Conservation (phyloP, 2,329 filamentous ascomycete species). For the Stemphylium lycopersici region DNA sequence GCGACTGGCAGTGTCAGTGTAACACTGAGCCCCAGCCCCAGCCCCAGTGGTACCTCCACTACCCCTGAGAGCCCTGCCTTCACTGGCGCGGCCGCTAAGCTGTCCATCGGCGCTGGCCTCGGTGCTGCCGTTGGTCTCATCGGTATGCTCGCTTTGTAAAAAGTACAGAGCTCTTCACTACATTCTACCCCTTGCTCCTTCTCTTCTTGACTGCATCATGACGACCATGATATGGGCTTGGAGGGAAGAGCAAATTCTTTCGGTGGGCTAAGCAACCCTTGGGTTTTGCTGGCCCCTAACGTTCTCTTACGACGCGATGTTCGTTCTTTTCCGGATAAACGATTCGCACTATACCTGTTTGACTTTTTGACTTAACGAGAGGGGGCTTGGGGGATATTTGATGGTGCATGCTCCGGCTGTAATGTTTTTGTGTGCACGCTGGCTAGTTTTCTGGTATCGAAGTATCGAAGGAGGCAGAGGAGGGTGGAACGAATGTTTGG, state of each 20-base stretch:
- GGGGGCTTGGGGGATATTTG: constrained; percentile 3
- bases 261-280: neutral
- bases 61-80: constrained; percentile 14
- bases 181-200: neutral
- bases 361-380: constrained; percentile 8
- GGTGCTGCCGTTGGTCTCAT: constrained; percentile 51
- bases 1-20: constrained; percentile 14
- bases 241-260: constrained; percentile 3
- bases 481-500: neutral
- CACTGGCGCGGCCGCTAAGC: constrained; percentile 39
- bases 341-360: constrained; percentile 28
- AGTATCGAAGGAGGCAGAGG: neutral
- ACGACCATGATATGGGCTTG: neutral
- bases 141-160: constrained; percentile 53
- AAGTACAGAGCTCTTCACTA: neutral
- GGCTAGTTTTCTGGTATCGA: constrained; percentile 8
- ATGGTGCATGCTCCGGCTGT: constrained; percentile 20
- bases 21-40: constrained; percentile 7
- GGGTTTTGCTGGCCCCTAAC: constrained; percentile 12
- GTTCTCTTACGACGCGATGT: constrained; percentile 44
- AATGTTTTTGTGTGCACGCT: constrained; percentile 22
- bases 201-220: neutral
- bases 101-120: constrained; percentile 47
- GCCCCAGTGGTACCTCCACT: constrained; percentile 12
- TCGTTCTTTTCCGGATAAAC: constrained; percentile 33